Conservation (phyloP, 495 filamentous ascomycete species). For the Antarctomyces pellizariae region DNA sequence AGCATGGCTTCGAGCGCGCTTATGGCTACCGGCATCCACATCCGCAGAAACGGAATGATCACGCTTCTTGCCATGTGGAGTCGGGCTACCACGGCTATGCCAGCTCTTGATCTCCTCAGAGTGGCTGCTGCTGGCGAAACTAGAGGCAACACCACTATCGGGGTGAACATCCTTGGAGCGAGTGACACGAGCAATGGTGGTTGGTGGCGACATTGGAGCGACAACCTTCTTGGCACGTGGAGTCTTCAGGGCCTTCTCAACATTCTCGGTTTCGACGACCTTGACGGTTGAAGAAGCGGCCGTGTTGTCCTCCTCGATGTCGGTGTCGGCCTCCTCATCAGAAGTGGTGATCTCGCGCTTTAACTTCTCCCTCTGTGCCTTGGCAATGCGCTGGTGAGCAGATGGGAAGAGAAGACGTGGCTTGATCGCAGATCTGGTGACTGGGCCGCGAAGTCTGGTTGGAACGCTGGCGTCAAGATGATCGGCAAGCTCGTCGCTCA, state of each 20-base stretch:
- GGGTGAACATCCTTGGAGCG: constrained; percentile 15
- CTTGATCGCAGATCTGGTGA: constrained; percentile 54
- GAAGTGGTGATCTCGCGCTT: constrained; percentile 12
- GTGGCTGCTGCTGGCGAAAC: constrained; percentile 5
- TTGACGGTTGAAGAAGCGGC: not conserved
- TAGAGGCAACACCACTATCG: constrained; percentile 7
- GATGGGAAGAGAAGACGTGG: constrained; percentile 68
- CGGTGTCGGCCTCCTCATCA: constrained; percentile 23
- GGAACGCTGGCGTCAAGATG: constrained; percentile 20
- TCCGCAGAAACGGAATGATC: no score
- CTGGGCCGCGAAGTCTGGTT: constrained; percentile 20
- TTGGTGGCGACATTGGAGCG: constrained; percentile 30
- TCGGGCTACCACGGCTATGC: no score
- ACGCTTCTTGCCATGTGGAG: no score
- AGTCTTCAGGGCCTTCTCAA: no score
- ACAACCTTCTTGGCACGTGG: no score
- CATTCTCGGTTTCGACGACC: no score
- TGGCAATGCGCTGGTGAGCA: constrained; percentile 14
- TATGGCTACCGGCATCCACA: no score
- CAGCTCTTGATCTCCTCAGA: no score
- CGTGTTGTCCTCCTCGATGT: constrained; percentile 29
- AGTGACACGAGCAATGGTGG: constrained; percentile 27
- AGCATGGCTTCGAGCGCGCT: no score
- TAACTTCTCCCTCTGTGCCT: constrained; percentile 24
- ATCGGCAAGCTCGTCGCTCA: constrained; percentile 17